Base-by-base conservation (phyloP, 225 moss, liverwort and hornwort genomes). In the Polytrichum formosum region DNA sequence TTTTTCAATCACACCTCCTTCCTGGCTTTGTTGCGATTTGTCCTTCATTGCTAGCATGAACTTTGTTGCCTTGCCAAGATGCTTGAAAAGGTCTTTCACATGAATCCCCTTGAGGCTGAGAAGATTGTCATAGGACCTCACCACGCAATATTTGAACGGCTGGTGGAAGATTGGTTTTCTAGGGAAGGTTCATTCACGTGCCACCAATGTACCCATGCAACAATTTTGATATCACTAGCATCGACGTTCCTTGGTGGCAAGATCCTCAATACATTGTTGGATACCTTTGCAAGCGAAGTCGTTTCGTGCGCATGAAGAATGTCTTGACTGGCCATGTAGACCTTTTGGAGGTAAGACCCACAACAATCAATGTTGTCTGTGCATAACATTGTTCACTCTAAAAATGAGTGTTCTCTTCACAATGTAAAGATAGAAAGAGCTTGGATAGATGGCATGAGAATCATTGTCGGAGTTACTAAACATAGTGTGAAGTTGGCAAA, bases 101-200 rank as follows among this genome's bases (percentile, higher is more conserved):
- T 9, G 2, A 35, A 35, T 35, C 9, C 2, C 33, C 33, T 33
- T 33, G 33, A 33, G 33, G 1, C 1, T 7, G 7, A 33, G 7
- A 7, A 33, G 7, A 7, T 33, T 33, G 33, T 33, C 33, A 33
- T 5, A 18, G 19, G 54, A 55, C 17, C 20, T 53, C 26, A 25
- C 27, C 54, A 27, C 0, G 18, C 54, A 22, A 7, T 35, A 35
- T 35, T 35, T 35, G 35, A 16, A 67, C 54, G 10, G 9, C 27
- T 55, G 56, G 28, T 29, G 66, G 53, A 56, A 29, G 66, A 9
- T 9, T 9, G 35, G 6, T 53, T 66, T 23, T 28, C n/a, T 59
- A 67, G 74, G 74, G 74, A 23, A 74, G 60, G 28, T 74, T 68
- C 54, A 67, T 67, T 9, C 74, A 74, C 33, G 56, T 74, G 17